These are phyloP conservation scores for Cryphonectria japonica DNA, from an alignment of 2,329 filamentous ascomycete genomes.

Conservation along the genomic window DNA sequence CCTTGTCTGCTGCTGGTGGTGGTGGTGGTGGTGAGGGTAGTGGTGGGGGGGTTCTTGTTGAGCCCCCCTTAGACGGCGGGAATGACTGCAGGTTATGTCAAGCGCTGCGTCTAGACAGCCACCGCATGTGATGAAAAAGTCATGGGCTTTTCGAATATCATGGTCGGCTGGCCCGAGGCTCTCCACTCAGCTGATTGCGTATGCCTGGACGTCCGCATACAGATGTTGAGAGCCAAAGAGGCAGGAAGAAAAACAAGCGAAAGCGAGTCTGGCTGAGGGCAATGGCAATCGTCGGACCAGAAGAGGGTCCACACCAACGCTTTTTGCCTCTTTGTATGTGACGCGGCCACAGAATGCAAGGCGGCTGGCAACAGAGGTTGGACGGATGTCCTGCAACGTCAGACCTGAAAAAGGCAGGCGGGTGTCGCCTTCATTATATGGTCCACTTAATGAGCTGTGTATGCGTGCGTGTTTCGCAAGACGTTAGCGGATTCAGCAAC, in stretches of 20 bases:
- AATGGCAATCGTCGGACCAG: neutral
- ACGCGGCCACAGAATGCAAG: neutral
- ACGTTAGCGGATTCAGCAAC: neutral
- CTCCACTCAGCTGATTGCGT: constrained; percentile 8
- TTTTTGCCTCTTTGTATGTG: neutral
- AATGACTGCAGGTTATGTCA: neutral
- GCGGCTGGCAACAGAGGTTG: neutral
- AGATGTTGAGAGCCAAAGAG: constrained; percentile 9
- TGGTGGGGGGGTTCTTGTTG: neutral
- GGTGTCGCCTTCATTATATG: constrained; percentile 2
- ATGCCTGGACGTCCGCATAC: neutral
- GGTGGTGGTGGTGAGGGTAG: neutral
- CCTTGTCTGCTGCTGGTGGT: neutral
- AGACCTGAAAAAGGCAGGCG: constrained; percentile 14
- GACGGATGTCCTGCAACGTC: constrained; percentile 2
- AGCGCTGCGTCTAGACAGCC: neutral
- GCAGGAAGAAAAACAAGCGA: constrained; percentile 10
- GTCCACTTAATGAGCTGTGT: neutral
- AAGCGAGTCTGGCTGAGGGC: neutral
- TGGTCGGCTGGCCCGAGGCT: neutral
- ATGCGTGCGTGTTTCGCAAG: neutral
- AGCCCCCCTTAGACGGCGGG: neutral
- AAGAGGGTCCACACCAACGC: neutral
- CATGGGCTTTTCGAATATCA: neutral
- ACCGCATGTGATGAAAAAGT: neutral